These are phyloP conservation scores for Pythium pectinolyticum DNA, from an alignment of 352 stramenopile genomes.

Conservation along the genomic window DNA sequence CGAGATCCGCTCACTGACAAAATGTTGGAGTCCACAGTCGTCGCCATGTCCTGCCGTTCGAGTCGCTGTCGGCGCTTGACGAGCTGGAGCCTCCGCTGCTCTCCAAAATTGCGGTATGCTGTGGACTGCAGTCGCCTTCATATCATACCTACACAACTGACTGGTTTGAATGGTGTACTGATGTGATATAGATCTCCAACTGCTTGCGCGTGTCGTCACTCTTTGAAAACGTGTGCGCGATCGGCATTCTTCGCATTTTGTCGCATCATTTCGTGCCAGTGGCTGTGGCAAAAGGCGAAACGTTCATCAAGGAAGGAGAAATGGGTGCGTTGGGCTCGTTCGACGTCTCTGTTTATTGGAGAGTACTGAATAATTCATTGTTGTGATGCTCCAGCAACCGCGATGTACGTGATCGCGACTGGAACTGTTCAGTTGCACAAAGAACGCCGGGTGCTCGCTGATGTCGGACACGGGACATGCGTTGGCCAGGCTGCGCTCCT, in stretches of 20 bases:
- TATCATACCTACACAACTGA: too few species aligned
- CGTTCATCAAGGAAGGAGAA: slow-evolving; percentile 63
- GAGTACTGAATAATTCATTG: not conserved
- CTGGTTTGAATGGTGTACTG: not conserved
- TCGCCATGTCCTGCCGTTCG: slow-evolving; percentile 57
- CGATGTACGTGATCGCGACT: slow-evolving; percentile 77
- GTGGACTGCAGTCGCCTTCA: not conserved
- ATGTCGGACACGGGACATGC: slow-evolving; percentile 69
- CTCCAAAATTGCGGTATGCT: slow-evolving; percentile 67
- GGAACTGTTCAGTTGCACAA: slow-evolving; percentile 82
- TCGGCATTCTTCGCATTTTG: slow-evolving; percentile 72
- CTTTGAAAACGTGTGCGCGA: slow-evolving; percentile 80
- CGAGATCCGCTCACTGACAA: not conserved
- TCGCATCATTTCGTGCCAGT: slow-evolving; percentile 79
- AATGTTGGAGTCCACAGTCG: slow-evolving; percentile 25
- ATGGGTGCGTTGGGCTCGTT: slow-evolving; percentile 57
- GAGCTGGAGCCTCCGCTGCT: slow-evolving; percentile 53
- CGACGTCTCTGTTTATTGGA: too few species aligned
- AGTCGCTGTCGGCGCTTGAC: slow-evolving; percentile 40
- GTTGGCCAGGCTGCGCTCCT: slow-evolving; percentile 76
- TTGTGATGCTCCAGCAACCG: slow-evolving; percentile 40
- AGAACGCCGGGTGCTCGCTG: slow-evolving; percentile 57
- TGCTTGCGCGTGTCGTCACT: slow-evolving; percentile 76
- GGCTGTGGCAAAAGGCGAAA: slow-evolving; percentile 44
- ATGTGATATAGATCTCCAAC: slow-evolving; percentile 61